These are phyloP conservation scores for Colletotrichum higginsianum DNA, from an alignment of 2,329 filamentous ascomycete species.

Conservation along the genomic window DNA sequence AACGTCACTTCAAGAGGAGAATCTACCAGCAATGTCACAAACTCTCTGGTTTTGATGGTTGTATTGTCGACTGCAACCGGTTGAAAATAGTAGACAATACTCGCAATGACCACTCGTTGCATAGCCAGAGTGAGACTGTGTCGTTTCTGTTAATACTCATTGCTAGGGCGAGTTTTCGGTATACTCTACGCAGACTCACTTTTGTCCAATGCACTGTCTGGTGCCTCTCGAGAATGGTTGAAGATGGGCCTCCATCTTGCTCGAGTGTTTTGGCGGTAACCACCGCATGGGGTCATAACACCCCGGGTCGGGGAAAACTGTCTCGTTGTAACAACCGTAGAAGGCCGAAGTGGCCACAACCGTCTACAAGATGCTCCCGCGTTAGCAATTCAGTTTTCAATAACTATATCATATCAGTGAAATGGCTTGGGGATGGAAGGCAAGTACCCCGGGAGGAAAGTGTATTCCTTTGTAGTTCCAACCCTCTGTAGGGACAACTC, in stretches of 20 bases:
- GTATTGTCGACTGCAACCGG: not conserved
- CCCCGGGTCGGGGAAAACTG: slow-evolving; percentile 13
- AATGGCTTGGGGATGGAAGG: no score
- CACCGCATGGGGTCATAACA: slow-evolving; percentile 14
- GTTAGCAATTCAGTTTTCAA: not conserved
- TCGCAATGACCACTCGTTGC: slow-evolving; percentile 11
- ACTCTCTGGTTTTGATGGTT: slow-evolving; percentile 12
- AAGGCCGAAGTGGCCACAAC: slow-evolving; percentile 25
- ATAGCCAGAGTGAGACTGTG: slow-evolving; percentile 18
- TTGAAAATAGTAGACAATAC: slow-evolving; percentile 1
- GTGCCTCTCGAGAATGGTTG: slow-evolving; percentile 31
- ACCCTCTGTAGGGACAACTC: slow-evolving; percentile 20
- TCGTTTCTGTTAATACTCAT: no score
- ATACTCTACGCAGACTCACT: not conserved
- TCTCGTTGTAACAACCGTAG: slow-evolving; percentile 23
- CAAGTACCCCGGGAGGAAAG: slow-evolving; percentile 25
- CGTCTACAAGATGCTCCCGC: not conserved
- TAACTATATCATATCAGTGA: not conserved
- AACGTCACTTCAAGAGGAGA: slow-evolving; percentile 7
- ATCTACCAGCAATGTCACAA: slow-evolving; percentile 18
- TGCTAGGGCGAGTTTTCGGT: no score
- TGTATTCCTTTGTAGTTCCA: slow-evolving; percentile 18
- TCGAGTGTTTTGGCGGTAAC: not conserved
- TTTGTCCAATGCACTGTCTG: slow-evolving; percentile 35
- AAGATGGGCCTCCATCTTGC: slow-evolving; percentile 23